phyloP scores from a whole-genome alignment of 1,139 yeast genomes.

The Meyerozyma carpophila region DNA sequence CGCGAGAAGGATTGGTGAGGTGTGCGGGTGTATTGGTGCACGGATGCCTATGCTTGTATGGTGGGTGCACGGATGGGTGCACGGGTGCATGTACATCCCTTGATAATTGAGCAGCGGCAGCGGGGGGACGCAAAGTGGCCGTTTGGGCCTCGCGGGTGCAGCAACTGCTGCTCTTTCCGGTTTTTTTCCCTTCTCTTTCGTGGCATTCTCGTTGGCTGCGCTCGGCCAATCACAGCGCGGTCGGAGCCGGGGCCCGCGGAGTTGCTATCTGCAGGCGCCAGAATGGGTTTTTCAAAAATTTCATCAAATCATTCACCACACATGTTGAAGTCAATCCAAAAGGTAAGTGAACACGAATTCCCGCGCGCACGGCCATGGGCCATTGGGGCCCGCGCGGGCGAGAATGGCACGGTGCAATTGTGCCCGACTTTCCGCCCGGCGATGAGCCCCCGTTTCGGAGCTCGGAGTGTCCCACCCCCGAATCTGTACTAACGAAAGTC shows the following conservation, averaged over 20 bases:
- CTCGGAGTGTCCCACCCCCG: neutral
- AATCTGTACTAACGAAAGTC: constrained; percentile 13
- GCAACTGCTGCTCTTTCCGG: neutral
- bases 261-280: constrained; percentile 1
- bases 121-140: no score
- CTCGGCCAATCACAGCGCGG: constrained; percentile 1
- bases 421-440: neutral
- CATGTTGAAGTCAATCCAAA: constrained; percentile 1
- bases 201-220: no score
- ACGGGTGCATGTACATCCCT: no score
- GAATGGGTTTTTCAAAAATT: neutral
- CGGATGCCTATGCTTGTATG: no score
- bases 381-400: neutral
- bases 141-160: no score
- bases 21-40: neutral
- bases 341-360: neutral
- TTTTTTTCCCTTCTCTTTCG: neutral
- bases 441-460: neutral
- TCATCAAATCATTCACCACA: neutral
- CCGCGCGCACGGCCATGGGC: neutral
- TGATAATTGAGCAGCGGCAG: no score
- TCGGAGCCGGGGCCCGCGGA: constrained; percentile 1
- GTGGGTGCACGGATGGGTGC: no score
- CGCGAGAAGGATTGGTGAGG: neutral
- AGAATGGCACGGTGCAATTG: neutral